A percentile compares a stretch with the other conserved stretches of the same genome.
phyloP scores from a whole-genome alignment of 129 eudicot genomes.

The Heracleum sosnowskyi region DNA sequence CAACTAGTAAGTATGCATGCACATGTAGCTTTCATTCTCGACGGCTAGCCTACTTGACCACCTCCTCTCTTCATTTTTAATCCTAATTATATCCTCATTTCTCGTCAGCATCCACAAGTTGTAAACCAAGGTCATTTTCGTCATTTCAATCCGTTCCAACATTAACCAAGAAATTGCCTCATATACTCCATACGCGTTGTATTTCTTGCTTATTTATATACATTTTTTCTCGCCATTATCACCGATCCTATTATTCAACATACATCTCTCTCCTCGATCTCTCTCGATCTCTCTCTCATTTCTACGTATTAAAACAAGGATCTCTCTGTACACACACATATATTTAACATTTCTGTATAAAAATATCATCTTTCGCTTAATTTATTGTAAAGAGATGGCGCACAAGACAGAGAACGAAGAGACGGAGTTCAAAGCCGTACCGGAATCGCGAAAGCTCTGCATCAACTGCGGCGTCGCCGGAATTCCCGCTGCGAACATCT shows the following conservation, averaged over 20 bases:
- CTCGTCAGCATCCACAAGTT: background rate
- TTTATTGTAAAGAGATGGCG: conserved; percentile 28
- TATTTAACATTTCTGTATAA: background rate
- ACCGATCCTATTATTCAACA: background rate
- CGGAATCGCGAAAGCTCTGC: conserved; percentile 45
- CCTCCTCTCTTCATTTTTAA: background rate
- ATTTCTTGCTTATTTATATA: background rate
- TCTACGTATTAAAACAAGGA: too few species aligned
- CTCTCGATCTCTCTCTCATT: background rate
- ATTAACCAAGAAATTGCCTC: background rate
- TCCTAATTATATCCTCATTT: background rate
- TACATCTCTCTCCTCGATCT: background rate
- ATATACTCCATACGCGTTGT: conserved; percentile 2
- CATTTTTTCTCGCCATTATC: too few species aligned
- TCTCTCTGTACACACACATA: background rate
- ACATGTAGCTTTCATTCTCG: background rate
- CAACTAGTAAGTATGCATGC: background rate
- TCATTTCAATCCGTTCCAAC: background rate
- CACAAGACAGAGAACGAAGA: conserved; percentile 69
- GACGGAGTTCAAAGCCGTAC: conserved; percentile 60
- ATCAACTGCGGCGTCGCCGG: conserved; percentile 60
- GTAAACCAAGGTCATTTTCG: background rate
- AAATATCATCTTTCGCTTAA: background rate
- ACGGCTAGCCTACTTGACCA: conserved; percentile 8
- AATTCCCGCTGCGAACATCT: conserved; percentile 42